Evolutionary conservation across 148 eudicot species (phyloP), one percentile per base, ranked within the genome.

Genomic region (Cornus kousa): DNA sequence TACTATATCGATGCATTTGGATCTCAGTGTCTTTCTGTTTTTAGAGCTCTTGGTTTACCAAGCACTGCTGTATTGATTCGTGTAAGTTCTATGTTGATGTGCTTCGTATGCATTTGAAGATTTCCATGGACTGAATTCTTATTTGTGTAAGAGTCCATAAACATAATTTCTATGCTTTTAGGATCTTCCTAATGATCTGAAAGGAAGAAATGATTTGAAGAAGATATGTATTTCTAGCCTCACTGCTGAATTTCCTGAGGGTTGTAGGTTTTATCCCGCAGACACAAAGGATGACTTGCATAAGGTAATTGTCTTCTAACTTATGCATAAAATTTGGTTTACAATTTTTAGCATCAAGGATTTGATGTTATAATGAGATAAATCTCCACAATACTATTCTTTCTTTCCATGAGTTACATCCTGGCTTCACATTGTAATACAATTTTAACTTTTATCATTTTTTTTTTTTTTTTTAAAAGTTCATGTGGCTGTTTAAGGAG

Each of bases 21-120:
- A 77, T 87, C 88, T n/a, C 97, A 89, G 78, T 94, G 99, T 80
- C 94, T 97, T 73, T 94, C 99, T 72, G 91, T 90, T 62, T 97
- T 94, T 74, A 92, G 93, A 88, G 79, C 93, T 74, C 87, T 97
- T 86, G 99, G 99, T 76, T 82, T 97, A 75, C 98, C 98, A 24
- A 91, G 91, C 81, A 79, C 91, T 71, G 91, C 67, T 64, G 94
- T 92, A 67, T 87, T 97, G 50, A 84, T 97, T 72, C 98, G 98
- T 75, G 99, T 97, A 89, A 89, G 98, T 71, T 68, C 48, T 71
- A 60, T 67, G 35, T 77, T 68, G 60, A 40, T 11, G 28, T 74
- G 46, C 67, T 70, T 65, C 69, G 20, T 37, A 55, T 60, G 23
- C 16, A 65, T 67, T 43, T 53, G 39, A 39, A 22, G 32, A 14